Evolutionary conservation across 1,284 basidiomycete species (phyloP), one percentile per base, ranked within the genome.

Genomic region (Ganoderma sp.): DNA sequence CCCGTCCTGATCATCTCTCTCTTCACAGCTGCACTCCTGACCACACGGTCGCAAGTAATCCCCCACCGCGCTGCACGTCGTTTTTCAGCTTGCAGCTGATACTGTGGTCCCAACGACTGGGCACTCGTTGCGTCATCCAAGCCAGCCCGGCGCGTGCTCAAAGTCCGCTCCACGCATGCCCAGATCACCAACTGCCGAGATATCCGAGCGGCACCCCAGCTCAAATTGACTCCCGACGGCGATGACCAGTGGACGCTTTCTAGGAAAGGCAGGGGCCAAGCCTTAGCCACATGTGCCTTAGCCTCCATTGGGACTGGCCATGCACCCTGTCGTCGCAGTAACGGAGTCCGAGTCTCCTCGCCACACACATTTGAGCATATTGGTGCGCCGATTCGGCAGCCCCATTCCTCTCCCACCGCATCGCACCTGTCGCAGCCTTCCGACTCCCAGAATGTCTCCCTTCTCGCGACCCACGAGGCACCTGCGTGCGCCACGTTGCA

Each of bases 281-380:
- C 56, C 34, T 19, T 15, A 39, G 19, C n/a, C 32, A 39, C 56
- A 58, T 37, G 56, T 39, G 34, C 56, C 34, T 58, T 37, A 14
- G 50, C 41, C 65, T 12, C 48, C 60, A 64, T 64, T 61, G 68
- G 68, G 48, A 34, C 41, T 43, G 25, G 61, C 17, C 68, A 66
- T 69, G 57, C 68, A 58, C 61, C 54, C 41, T 66, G 42, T 61
- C 65, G 64, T 56, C n/a, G 64, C 32, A 32, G 50, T 66, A 61
- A 63, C 61, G 63, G 17, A 45, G 50, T 42, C 58, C 50, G 50
- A 57, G 42, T 17, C 17, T 25, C 68, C 60, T 63, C 63, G 63
- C 62, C 65, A 64, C 68, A 41, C 14, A 48, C 14, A 67, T 65
- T 60, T 65, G 69, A 69, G 64, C 61, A 69, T 62, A 67, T 67